Percentiles rank a stretch among this genome's conserved stretches.
Evolutionary conservation across 2,329 filamentous ascomycete genomes (phyloP).

Genomic region (Colletotrichum sp.): DNA sequence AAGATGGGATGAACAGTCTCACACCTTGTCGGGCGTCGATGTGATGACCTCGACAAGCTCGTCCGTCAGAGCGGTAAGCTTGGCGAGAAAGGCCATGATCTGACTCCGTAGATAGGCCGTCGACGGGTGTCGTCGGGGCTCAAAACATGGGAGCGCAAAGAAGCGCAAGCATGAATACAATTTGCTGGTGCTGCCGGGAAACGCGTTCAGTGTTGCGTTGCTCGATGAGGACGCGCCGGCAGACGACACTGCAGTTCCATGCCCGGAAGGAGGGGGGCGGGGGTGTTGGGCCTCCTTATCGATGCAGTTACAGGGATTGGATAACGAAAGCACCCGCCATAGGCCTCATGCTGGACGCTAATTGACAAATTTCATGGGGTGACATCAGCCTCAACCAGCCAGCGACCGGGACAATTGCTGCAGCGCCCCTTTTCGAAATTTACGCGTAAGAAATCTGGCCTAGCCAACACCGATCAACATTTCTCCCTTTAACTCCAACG

Average conservation of each 20-base stretch:
- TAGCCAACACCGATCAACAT: neutral
- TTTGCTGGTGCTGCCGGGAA: neutral
- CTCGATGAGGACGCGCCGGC: neutral
- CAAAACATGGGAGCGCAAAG: neutral
- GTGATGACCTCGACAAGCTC: constrained; percentile 73
- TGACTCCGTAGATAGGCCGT: neutral
- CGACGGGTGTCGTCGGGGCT: neutral
- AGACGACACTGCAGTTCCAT: neutral
- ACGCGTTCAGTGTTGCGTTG: neutral
- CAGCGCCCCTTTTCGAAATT: constrained; percentile 17
- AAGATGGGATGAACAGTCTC: constrained; percentile 19
- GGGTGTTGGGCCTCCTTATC: constrained; percentile 5
- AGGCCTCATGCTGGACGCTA: constrained; percentile 7
- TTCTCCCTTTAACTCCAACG: constrained; percentile 2
- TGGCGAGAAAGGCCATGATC: constrained; percentile 74
- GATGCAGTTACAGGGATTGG: constrained; percentile 4
- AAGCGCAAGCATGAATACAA: neutral
- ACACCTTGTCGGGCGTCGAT: constrained; percentile 58
- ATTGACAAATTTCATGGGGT: constrained; percentile 19
- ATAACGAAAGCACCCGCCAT: constrained; percentile 1
- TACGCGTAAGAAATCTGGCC: constrained; percentile 17
- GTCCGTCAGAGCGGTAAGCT: constrained; percentile 68
- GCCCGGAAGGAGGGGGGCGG: constrained; percentile 2
- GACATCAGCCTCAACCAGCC: constrained; percentile 20
- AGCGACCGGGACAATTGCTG: constrained; percentile 7